Evolutionary conservation across 1,284 basidiomycete genomes (phyloP), one percentile per base, ranked within the genome.

Genomic region (Gomphus sp.): DNA sequence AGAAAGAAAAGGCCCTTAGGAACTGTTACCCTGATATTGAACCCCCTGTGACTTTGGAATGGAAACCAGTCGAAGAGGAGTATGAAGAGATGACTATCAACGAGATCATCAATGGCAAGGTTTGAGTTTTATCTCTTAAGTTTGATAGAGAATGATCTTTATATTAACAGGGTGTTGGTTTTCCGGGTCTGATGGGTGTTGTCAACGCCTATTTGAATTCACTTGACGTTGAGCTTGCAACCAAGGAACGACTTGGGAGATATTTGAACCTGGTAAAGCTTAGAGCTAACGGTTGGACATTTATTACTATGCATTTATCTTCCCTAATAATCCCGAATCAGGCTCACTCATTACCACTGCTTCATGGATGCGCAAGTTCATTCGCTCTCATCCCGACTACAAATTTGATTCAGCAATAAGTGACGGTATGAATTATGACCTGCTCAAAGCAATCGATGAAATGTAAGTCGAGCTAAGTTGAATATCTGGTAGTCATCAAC

Each of bases 51-150:
- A 63, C 72, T 36, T 59, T 65, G 9, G 68, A 74, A 25, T 45
- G 55, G 59, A 71, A 70, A 47, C 76, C 80, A 10, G 72, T 91
- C n/a, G 81, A 89, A 61, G 81, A 92, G 5, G 93, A 98, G 70
- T 93, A 93, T 64, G 90, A 85, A 63, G 92, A 96, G 69, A 95
- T 96, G 86, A 84, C 89, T 0, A 80, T 98, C 70, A 77, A 93
- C 65, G 93, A 99, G 74, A 90, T 99, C 51, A 90, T 99, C 73
- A 93, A 91, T 67, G 97, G 97, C 18, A 91, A 89, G 80, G 89
- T 87, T 53, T 25, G 41, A 43, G 41, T 64, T 56, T 33, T 37
- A 43, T n/a, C 39, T 54, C 43, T 45, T 11, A 39, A n/a, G n/a
- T n/a, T n/a, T 2, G 31, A 31, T 16, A 7, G 12, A 41, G 58